Evolutionary conservation across 495 filamentous ascomycete species (phyloP).

Genomic region (Trichocladium antarcticum): DNA sequence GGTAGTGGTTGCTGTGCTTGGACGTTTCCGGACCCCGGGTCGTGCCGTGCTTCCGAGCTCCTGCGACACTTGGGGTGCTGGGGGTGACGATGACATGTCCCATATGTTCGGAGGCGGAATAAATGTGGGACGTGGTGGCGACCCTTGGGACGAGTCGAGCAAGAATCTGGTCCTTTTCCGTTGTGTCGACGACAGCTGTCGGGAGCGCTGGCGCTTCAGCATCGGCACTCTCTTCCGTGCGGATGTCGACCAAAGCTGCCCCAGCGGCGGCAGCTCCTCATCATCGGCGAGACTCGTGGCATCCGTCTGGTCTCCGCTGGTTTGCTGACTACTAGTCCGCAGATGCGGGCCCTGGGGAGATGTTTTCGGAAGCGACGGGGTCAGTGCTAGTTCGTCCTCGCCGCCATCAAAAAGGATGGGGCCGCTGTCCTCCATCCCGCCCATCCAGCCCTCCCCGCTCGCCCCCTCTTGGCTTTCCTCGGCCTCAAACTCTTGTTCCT

Average conservation of each 20-base stretch:
- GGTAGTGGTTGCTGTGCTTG: neutral
- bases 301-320: constrained; percentile 20
- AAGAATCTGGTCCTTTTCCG: constrained; percentile 15
- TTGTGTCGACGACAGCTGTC: constrained; percentile 8
- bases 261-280: constrained; percentile 32
- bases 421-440: constrained; percentile 21
- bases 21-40: neutral
- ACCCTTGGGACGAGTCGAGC: constrained; percentile 12
- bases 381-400: constrained; percentile 23
- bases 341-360: constrained; percentile 10
- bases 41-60: constrained; percentile 4
- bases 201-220: constrained; percentile 16
- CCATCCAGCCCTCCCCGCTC: constrained; percentile 3
- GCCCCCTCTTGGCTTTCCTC: constrained; percentile 40
- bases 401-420: constrained; percentile 15
- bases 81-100: constrained; percentile 19
- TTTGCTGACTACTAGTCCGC: constrained; percentile 19
- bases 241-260: constrained; percentile 15
- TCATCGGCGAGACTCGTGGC: constrained; percentile 26
- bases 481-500: constrained; percentile 37
- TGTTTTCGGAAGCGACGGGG: constrained; percentile 22
- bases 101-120: constrained; percentile 8
- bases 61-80: neutral
- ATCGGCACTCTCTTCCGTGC: constrained; percentile 1
- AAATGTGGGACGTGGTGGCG: constrained; percentile 10